phyloP scores from a whole-genome alignment of 1,139 yeast species.

The Scheffersomyces stambukii region DNA sequence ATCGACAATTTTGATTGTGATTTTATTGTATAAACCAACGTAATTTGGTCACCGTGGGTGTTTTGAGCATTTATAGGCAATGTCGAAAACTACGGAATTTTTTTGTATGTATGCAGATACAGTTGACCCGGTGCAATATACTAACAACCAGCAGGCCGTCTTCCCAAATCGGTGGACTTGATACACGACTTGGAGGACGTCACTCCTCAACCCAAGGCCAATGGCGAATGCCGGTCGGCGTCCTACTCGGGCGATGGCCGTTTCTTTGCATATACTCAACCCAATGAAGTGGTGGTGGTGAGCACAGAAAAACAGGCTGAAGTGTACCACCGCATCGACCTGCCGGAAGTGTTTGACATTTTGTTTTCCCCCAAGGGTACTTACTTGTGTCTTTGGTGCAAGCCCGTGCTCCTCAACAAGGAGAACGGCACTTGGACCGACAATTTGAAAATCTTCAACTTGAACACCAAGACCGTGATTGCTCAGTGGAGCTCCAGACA shows the following conservation, averaged over 20 bases:
- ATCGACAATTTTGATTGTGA: no score
- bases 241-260: slow-evolving; percentile 52
- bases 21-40: no score
- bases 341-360: slow-evolving; percentile 70
- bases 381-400: slow-evolving; percentile 85
- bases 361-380: slow-evolving; percentile 88
- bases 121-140: slow-evolving; percentile 3
- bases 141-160: slow-evolving; percentile 42
- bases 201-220: slow-evolving; percentile 31
- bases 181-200: slow-evolving; percentile 46
- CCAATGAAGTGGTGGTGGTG: slow-evolving; percentile 52
- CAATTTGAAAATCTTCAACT: slow-evolving; percentile 73
- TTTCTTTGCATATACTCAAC: slow-evolving; percentile 55
- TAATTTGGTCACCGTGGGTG: no score
- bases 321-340: slow-evolving; percentile 33
- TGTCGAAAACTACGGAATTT: slow-evolving; percentile 40
- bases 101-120: slow-evolving; percentile 30
- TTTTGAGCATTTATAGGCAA: no score
- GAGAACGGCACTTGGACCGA: slow-evolving; percentile 69
- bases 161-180: slow-evolving; percentile 58
- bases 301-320: slow-evolving; percentile 43
- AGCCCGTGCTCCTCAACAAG: slow-evolving; percentile 59
- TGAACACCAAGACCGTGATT: slow-evolving; percentile 43
- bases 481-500: slow-evolving; percentile 74
- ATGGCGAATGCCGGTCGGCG: slow-evolving; percentile 42